phyloP scores from a whole-genome alignment of 164 flowering plant genomes.

The Tinospora cordifolia region DNA sequence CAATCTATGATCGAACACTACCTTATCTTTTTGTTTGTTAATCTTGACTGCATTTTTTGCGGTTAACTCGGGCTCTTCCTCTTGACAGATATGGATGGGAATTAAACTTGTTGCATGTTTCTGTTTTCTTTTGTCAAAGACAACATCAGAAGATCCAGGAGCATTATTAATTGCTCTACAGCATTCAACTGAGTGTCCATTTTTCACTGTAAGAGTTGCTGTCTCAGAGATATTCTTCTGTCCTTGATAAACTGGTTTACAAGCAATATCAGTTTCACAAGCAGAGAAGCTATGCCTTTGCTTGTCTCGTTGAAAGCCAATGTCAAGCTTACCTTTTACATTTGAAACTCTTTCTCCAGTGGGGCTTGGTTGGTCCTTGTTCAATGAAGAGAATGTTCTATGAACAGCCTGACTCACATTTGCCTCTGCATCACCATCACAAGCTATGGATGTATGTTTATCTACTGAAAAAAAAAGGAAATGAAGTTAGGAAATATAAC shows the following conservation, averaged over 20 bases:
- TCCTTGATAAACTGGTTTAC: constrained; percentile 1
- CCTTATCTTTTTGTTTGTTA: neutral
- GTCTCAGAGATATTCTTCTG: constrained; percentile 13
- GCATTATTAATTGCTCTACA: constrained; percentile 5
- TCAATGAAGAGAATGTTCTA: constrained; percentile 7
- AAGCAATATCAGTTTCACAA: constrained; percentile 1
- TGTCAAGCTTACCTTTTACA: neutral
- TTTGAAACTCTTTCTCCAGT: constrained; percentile 9
- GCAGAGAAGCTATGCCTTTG: constrained; percentile 4
- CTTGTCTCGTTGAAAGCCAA: constrained; percentile 10
- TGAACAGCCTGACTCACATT: constrained; percentile 13
- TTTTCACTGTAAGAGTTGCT: constrained; percentile 10
- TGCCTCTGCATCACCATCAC: constrained; percentile 13
- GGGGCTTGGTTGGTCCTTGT: too few species aligned
- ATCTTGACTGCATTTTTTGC: too few species aligned
- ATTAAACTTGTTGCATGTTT: neutral
- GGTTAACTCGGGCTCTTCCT: neutral
- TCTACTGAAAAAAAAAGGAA: constrained; percentile 11
- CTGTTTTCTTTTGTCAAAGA: constrained; percentile 12
- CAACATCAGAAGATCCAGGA: constrained; percentile 16
- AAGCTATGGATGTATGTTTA: constrained; percentile 12
- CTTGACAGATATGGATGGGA: neutral
- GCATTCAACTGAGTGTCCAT: constrained; percentile 14
- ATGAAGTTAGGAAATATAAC: constrained; percentile 3
- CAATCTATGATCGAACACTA: neutral